Percentiles rank a stretch among this genome's conserved stretches.
These are phyloP conservation scores for Mycena metata DNA, from an alignment of 768 basidiomycete species.

Conservation along the genomic window DNA sequence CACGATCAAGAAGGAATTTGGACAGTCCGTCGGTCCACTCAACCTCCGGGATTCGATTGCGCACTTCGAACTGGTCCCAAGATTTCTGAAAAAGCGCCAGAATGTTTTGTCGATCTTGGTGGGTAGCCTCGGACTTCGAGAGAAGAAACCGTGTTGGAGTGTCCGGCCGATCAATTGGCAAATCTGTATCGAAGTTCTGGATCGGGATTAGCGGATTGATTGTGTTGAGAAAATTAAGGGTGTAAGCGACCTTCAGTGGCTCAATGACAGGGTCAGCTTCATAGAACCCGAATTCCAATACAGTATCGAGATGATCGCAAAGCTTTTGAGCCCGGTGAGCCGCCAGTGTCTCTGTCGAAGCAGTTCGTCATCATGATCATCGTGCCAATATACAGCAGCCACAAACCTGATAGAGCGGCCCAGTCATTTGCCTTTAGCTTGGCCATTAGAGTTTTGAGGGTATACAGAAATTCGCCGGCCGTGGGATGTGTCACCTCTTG, in stretches of 20 bases:
- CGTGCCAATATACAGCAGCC: too few relatives aligned
- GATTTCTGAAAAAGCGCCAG: too few relatives aligned
- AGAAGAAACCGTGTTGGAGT: slow-evolving; percentile 50
- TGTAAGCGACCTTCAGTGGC: slow-evolving; percentile 69
- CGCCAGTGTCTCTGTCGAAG: slow-evolving; percentile 58
- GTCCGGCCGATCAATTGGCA: slow-evolving; percentile 53
- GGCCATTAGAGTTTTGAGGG: slow-evolving; percentile 74
- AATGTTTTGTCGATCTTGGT: slow-evolving; percentile 37
- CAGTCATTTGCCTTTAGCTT: slow-evolving; percentile 76
- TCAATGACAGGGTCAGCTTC: slow-evolving; percentile 61
- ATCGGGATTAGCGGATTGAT: too few relatives aligned
- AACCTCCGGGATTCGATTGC: slow-evolving; percentile 53
- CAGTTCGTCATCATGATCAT: too few relatives aligned
- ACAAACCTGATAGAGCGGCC: slow-evolving; percentile 72
- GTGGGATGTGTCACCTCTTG: slow-evolving; percentile 62
- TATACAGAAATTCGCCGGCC: slow-evolving; percentile 67
- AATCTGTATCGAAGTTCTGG: slow-evolving; percentile 67
- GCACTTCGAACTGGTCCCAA: slow-evolving; percentile 51
- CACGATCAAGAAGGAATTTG: slow-evolving; percentile 53
- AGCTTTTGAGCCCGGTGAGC: slow-evolving; percentile 62
- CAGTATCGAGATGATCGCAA: slow-evolving; percentile 56
- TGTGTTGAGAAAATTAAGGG: too few relatives aligned
- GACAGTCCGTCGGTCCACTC: slow-evolving; percentile 58
- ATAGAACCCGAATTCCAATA: slow-evolving; percentile 61
- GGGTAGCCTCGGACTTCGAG: slow-evolving; percentile 32